These are phyloP conservation scores for Filosporella fistucella DNA, from an alignment of 495 filamentous ascomycete species.

Conservation along the genomic window DNA sequence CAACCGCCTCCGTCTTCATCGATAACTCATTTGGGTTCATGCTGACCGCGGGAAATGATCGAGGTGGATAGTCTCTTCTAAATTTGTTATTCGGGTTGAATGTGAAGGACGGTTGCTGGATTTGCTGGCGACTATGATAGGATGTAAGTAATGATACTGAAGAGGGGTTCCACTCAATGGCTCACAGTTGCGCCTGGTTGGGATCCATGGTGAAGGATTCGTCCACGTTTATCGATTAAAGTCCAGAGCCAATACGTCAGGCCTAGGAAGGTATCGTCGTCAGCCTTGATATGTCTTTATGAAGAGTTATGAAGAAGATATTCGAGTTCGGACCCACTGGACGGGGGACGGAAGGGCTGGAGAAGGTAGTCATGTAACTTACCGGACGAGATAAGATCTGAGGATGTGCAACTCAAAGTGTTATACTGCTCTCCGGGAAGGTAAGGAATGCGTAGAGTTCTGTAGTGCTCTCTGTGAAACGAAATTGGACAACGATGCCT, in stretches of 20 bases:
- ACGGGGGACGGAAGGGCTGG: slow-evolving; percentile 6
- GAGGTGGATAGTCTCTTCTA: slow-evolving; percentile 25
- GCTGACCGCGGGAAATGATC: slow-evolving; percentile 22
- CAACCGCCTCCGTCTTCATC: slow-evolving; percentile 19
- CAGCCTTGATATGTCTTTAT: slow-evolving; percentile 19
- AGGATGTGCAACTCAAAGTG: slow-evolving; percentile 22
- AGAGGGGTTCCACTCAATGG: slow-evolving; percentile 4
- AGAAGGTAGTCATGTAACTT: slow-evolving; percentile 14
- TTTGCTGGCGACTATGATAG: slow-evolving; percentile 20
- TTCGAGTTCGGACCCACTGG: slow-evolving; percentile 10
- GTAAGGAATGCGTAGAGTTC: slow-evolving; percentile 25
- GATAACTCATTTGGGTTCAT: slow-evolving; percentile 25
- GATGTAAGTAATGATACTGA: slow-evolving; percentile 4
- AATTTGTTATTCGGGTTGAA: slow-evolving; percentile 27
- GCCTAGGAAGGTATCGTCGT: slow-evolving; percentile 17
- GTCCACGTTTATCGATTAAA: slow-evolving; percentile 18
- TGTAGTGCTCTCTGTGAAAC: slow-evolving; percentile 16
- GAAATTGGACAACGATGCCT: slow-evolving; percentile 24
- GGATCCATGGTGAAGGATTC: slow-evolving; percentile 23
- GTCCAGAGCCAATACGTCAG: slow-evolving; percentile 6
- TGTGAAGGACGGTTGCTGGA: slow-evolving; percentile 25
- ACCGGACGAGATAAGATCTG: slow-evolving; percentile 22
- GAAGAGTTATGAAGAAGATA: slow-evolving; percentile 16
- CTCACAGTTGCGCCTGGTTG: slow-evolving; percentile 26
- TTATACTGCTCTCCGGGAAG: slow-evolving; percentile 12